These are phyloP conservation scores for Wickerhamiella galacta DNA, from an alignment of 805 yeast species.

Conservation along the genomic window DNA sequence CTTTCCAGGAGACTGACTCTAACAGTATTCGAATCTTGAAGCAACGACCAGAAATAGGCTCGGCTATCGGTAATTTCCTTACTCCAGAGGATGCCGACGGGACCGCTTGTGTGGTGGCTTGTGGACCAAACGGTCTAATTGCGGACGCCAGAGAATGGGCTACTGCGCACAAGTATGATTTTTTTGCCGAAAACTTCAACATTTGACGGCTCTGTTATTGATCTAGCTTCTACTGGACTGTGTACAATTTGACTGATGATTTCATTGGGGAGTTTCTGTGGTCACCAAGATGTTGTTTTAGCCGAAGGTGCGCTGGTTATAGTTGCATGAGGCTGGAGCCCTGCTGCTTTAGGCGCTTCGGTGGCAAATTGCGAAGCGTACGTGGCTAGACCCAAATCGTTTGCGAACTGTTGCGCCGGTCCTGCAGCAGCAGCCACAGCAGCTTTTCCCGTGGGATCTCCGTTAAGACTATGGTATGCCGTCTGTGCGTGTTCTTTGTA, in stretches of 20 bases:
- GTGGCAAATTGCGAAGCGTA: too few relatives aligned
- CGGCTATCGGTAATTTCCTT: conserved; percentile 4
- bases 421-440: not conserved
- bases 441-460: conserved; percentile 1
- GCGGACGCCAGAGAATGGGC: conserved; percentile 13
- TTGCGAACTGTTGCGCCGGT: not conserved
- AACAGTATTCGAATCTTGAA: conserved; percentile 1
- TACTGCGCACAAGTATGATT: not conserved
- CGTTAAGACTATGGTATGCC: not conserved
- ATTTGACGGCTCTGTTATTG: conserved; percentile 6
- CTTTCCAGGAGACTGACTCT: too few relatives aligned
- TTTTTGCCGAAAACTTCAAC: conserved; percentile 13
- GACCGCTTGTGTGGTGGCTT: conserved; percentile 11
- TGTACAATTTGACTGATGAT: too few relatives aligned
- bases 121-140: conserved; percentile 15
- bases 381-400: not conserved
- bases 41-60: conserved; percentile 11
- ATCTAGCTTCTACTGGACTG: too few relatives aligned
- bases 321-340: too few relatives aligned
- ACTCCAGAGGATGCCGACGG: not conserved
- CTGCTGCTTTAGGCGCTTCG: too few relatives aligned
- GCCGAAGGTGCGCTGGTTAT: too few relatives aligned
- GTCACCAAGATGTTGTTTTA: too few relatives aligned
- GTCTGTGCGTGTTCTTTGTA: not conserved
- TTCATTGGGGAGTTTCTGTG: too few relatives aligned